phyloP scores from a whole-genome alignment of 73 alveolate species.

The Paramecium pentaurelia region DNA sequence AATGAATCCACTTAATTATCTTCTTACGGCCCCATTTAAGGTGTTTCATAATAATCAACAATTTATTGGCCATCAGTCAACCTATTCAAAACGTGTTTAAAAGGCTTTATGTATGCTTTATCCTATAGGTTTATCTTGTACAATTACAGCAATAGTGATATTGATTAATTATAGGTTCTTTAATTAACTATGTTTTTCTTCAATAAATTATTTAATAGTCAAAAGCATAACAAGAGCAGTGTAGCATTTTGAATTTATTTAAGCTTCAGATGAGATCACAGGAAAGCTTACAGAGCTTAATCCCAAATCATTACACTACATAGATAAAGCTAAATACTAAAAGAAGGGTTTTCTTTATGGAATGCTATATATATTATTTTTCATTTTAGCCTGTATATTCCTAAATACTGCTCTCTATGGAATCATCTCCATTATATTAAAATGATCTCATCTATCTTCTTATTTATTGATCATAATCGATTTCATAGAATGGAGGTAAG shows the following conservation, averaged over 20 bases:
- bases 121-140: not conserved
- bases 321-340: not conserved
- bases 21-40: not conserved
- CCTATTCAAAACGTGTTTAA: not conserved
- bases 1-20: not conserved
- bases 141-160: not conserved
- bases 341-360: not conserved
- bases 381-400: not conserved
- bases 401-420: not conserved
- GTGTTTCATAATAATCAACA: slow-evolving; percentile 10
- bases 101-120: not conserved
- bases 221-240: slow-evolving; percentile 20
- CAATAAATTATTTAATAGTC: slow-evolving; percentile 11
- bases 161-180: not conserved
- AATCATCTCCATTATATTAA: slow-evolving; percentile 7
- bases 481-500: not conserved
- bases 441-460: not conserved
- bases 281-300: slow-evolving; percentile 9
- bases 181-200: not conserved
- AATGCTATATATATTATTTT: not conserved
- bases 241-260: not conserved
- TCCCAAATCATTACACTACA: slow-evolving; percentile 15
- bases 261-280: not conserved
- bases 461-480: not conserved
- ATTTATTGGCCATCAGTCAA: not conserved